Percentiles rank a stretch among this genome's conserved stretches.
These are phyloP conservation scores for Hortiboletus rubellus DNA, from an alignment of 1,284 basidiomycete genomes.

Conservation along the genomic window DNA sequence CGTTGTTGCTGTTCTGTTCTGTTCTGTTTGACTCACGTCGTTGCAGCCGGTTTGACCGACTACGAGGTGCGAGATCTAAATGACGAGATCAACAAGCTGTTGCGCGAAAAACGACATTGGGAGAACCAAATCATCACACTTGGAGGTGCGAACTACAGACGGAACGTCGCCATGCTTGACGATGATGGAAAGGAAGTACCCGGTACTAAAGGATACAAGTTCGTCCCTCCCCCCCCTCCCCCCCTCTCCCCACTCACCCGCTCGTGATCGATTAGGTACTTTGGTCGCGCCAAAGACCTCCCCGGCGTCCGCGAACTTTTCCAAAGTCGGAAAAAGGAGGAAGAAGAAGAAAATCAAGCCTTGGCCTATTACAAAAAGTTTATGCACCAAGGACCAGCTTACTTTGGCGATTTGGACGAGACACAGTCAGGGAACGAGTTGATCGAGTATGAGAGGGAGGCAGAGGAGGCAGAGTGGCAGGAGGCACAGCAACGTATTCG, in stretches of 20 bases:
- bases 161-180: conserved; percentile 89
- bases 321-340: conserved; percentile 76
- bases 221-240: conserved; percentile 31
- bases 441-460: conserved; percentile 67
- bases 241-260: not conserved
- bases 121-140: conserved; percentile 95
- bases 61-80: conserved; percentile 91
- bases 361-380: conserved; percentile 86
- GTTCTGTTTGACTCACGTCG: no score
- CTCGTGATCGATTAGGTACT: conserved; percentile 63
- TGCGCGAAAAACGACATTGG: conserved; percentile 97
- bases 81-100: conserved; percentile 96
- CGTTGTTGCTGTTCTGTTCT: no score
- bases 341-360: conserved; percentile 81
- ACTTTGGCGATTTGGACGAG: conserved; percentile 94
- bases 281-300: conserved; percentile 94
- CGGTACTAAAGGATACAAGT: conserved; percentile 99
- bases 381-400: conserved; percentile 81
- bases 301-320: conserved; percentile 96
- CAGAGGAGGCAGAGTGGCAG: conserved; percentile 82
- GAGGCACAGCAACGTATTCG: conserved; percentile 60
- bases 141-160: conserved; percentile 94
- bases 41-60: conserved; percentile 79
- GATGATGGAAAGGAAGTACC: conserved; percentile 95
- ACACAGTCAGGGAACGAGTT: conserved; percentile 56